Evolutionary conservation across 495 filamentous ascomycete genomes (phyloP).

Genomic region (Cercophora samala): DNA sequence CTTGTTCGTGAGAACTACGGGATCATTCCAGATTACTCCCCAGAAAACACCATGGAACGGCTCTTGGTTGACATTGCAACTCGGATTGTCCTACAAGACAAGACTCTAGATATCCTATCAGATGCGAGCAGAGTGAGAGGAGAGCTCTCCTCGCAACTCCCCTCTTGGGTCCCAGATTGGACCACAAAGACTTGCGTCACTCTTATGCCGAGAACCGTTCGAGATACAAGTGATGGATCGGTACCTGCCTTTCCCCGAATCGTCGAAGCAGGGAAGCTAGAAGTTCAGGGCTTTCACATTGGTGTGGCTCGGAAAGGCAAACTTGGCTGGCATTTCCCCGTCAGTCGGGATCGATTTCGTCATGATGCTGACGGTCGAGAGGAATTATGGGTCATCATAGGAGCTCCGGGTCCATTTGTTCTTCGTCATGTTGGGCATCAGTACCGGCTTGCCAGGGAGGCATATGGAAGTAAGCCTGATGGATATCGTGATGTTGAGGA

Average conservation of each 20-base stretch:
- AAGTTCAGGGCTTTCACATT: background rate
- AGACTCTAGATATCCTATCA: slow-evolving; percentile 4
- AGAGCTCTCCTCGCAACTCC: background rate
- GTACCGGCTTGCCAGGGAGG: background rate
- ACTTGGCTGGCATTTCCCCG: background rate
- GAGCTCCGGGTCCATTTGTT: background rate
- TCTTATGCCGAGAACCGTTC: background rate
- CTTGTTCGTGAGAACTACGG: slow-evolving; percentile 10
- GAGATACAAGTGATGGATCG: background rate
- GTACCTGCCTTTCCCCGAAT: background rate
- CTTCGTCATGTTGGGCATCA: background rate
- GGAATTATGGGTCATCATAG: background rate
- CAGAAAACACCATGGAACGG: background rate
- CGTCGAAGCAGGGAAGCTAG: background rate
- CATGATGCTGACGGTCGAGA: background rate
- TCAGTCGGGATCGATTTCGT: background rate
- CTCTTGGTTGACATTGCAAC: background rate
- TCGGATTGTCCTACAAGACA: background rate
- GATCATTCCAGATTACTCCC: slow-evolving; percentile 10
- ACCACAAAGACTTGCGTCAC: background rate
- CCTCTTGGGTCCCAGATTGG: background rate
- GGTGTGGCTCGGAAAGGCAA: background rate
- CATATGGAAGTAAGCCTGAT: background rate
- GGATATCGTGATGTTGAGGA: background rate
- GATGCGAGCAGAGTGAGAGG: slow-evolving; percentile 11